Conservation (phyloP, 768 basidiomycete species). For the Xerocomellus chrysenteron region DNA sequence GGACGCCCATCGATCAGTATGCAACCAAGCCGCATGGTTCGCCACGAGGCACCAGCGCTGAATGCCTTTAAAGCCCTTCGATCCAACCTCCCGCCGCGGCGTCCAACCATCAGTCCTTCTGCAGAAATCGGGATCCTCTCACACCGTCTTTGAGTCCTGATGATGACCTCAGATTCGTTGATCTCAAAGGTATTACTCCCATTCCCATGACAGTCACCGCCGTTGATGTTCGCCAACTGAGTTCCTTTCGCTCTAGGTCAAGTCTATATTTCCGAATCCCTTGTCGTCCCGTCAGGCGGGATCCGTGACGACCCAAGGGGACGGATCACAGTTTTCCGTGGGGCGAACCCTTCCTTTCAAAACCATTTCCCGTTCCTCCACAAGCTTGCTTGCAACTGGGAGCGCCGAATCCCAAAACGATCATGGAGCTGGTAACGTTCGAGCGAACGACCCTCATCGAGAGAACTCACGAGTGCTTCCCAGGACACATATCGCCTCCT, state of each 20-base stretch:
- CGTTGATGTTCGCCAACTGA: slow-evolving; percentile 1
- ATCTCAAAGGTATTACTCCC: slow-evolving; percentile 8
- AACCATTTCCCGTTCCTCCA: not conserved
- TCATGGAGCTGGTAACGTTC: too few species aligned
- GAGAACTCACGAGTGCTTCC: too few species aligned
- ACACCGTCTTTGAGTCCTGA: not conserved
- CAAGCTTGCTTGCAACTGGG: too few species aligned
- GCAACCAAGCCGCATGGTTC: slow-evolving; percentile 15
- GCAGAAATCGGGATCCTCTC: not conserved
- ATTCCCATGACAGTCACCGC: not conserved
- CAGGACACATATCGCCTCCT: too few species aligned
- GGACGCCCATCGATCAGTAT: not conserved
- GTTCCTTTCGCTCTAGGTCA: slow-evolving; percentile 7
- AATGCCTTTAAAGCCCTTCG: not conserved
- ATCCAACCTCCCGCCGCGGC: not conserved
- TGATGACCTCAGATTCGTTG: slow-evolving; percentile 7
- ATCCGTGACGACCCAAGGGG: not conserved
- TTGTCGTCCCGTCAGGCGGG: not conserved
- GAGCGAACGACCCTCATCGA: too few species aligned
- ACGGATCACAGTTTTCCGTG: not conserved
- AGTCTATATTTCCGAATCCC: not conserved
- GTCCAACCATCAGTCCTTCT: slow-evolving; percentile 1
- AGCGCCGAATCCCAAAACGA: too few species aligned
- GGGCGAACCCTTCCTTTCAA: not conserved
- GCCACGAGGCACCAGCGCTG: slow-evolving; percentile 23